These are phyloP conservation scores for Comarum palustre DNA, from an alignment of 306 rosid genomes.

Conservation along the genomic window DNA sequence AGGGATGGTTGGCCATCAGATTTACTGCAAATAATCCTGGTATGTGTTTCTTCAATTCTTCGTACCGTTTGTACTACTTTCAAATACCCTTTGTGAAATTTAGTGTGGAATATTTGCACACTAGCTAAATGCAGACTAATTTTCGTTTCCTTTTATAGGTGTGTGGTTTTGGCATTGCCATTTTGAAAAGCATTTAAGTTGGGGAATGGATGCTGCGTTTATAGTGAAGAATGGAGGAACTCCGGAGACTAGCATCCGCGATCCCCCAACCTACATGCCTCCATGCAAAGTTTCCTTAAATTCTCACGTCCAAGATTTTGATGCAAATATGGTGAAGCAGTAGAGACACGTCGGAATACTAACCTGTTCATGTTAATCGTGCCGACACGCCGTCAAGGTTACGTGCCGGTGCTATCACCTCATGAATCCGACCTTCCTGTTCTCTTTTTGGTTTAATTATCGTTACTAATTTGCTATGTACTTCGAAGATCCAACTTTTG, in stretches of 20 bases:
- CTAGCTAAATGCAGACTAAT: background rate
- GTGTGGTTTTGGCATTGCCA: constrained; percentile 21
- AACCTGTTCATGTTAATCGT: background rate
- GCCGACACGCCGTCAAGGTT: no score
- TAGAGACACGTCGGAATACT: background rate
- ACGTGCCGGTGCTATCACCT: no score
- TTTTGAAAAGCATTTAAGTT: background rate
- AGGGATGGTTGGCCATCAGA: constrained; percentile 20
- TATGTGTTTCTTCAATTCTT: background rate
- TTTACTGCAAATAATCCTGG: constrained; percentile 18
- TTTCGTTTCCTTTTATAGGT: background rate
- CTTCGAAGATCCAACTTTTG: no score
- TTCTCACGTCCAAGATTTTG: background rate
- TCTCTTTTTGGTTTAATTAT: no score
- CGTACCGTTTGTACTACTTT: background rate
- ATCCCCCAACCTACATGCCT: constrained; percentile 17
- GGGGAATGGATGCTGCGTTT: constrained; percentile 5
- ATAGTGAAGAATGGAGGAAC: constrained; percentile 18
- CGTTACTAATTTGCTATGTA: no score
- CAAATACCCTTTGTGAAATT: no score
- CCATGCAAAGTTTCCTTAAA: background rate
- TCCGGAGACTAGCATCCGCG: constrained; percentile 10
- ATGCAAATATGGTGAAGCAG: background rate
- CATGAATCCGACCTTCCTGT: no score
- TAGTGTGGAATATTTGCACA: no score